Base-by-base conservation (phyloP, 1,284 basidiomycete genomes). In the Ustilago tritici region DNA sequence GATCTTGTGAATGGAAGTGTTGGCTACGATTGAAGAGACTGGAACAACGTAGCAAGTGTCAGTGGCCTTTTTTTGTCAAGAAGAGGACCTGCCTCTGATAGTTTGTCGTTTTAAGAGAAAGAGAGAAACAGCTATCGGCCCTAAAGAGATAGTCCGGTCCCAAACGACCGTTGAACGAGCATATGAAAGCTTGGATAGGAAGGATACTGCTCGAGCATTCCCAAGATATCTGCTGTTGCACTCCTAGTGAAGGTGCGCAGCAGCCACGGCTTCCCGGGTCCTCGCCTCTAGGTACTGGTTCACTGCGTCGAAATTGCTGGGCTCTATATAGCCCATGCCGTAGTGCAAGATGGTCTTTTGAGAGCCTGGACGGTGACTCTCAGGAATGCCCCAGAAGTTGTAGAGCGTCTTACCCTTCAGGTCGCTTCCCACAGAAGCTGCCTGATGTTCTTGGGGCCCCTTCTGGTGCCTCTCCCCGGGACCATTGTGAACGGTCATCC, bases 371-470 rank as follows among this genome's bases (percentile, higher is more conserved):
- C 0, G 1, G 2, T 14, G 57, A 28, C 46, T 34, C 14, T 36
- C 46, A n/a, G 46, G 32, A 28, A 50, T 34, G n/a, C 57, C 57
- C 43, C 47, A 59, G 35, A 59, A 49, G 34, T 38, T 50, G 11
- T 31, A 59, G 3, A 49, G 28, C 4, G 19, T 59, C 35, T 50
- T 59, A 3, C 19, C 32, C 19, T n/a, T n/a, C n/a, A n/a, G n/a
- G 4, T 59, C 34, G 2, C 2, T 2, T 23, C 23, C 23, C 23
- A 23, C 23, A 23, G 23, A 23, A 23, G 23, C 23, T 23, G 23
- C 23, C n/a, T n/a, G n/a, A n/a, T n/a, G n/a, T 23, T 23, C 23
- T 23, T 23, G 23, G 23, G n/a, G n/a, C n/a, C n/a, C n/a, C n/a
- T n/a, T n/a, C n/a, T n/a, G n/a, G n/a, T n/a, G n/a, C n/a, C n/a